These are phyloP conservation scores for Hermanozyma aechmeae DNA, from an alignment of 805 yeast species.

Conservation along the genomic window DNA sequence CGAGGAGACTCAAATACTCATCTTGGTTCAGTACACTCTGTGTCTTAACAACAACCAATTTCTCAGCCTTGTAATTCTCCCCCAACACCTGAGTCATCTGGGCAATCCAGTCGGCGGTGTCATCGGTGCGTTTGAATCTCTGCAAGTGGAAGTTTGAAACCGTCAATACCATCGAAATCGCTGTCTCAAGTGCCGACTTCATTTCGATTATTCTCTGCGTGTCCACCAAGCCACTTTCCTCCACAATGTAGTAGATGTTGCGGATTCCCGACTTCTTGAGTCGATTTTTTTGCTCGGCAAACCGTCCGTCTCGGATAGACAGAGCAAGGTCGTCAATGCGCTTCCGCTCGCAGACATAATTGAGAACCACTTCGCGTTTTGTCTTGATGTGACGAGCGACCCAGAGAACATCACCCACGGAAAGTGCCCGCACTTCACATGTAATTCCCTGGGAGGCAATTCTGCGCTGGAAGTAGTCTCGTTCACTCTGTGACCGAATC, in stretches of 20 bases:
- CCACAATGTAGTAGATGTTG: constrained; percentile 69
- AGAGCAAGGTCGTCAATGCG: constrained; percentile 75
- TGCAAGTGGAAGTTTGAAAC: constrained; percentile 59
- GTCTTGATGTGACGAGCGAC: constrained; percentile 59
- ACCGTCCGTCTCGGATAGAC: constrained; percentile 84
- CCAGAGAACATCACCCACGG: constrained; percentile 90
- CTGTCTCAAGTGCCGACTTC: constrained; percentile 65
- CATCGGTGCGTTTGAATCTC: constrained; percentile 63
- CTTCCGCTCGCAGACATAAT: constrained; percentile 85
- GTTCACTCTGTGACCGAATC: constrained; percentile 54
- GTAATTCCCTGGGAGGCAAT: constrained; percentile 40
- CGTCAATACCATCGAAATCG: constrained; percentile 62
- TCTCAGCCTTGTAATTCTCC: constrained; percentile 19
- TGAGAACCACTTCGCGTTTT: constrained; percentile 57
- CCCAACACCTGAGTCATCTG: constrained; percentile 38
- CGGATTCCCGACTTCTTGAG: constrained; percentile 59
- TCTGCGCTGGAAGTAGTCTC: constrained; percentile 59
- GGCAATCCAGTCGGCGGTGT: constrained; percentile 54
- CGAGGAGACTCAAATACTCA: constrained; percentile 36
- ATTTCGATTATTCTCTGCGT: constrained; percentile 25
- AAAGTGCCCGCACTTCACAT: constrained; percentile 46
- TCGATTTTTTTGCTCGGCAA: constrained; percentile 77
- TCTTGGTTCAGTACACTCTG: constrained; percentile 38
- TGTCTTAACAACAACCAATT: constrained; percentile 43
- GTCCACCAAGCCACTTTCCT: constrained; percentile 51